phyloP scores from a whole-genome alignment of 176 grass and related monocot species.

The Melocanna baccifera region DNA sequence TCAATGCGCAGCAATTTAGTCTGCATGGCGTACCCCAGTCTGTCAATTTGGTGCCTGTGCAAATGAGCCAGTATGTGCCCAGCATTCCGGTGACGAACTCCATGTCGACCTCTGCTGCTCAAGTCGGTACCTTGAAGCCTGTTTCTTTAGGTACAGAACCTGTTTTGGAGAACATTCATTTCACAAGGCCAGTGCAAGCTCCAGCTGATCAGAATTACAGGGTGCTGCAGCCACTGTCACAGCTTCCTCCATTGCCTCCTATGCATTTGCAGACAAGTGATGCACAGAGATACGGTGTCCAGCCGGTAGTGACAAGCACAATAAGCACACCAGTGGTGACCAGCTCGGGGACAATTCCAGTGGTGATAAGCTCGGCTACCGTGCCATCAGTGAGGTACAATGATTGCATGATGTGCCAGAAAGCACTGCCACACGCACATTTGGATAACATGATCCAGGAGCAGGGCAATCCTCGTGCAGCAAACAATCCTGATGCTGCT shows the following conservation, averaged over 20 bases:
- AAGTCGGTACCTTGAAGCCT: conserved; percentile 30
- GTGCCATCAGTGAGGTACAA: conserved; percentile 38
- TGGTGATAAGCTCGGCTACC: conserved; percentile 27
- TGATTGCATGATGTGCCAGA: conserved; percentile 82
- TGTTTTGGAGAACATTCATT: conserved; percentile 39
- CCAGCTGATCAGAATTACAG: conserved; percentile 55
- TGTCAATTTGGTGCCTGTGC: conserved; percentile 49
- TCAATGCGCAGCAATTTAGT: conserved; percentile 59
- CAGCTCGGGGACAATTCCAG: conserved; percentile 34
- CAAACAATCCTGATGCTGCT: conserved; percentile 30
- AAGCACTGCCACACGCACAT: conserved; percentile 70
- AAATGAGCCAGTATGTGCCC: conserved; percentile 49
- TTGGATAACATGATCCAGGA: conserved; percentile 70
- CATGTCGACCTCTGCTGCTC: conserved; percentile 3
- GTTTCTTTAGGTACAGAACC: conserved; percentile 34
- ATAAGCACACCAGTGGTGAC: conserved; percentile 10
- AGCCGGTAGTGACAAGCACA: conserved; percentile 22
- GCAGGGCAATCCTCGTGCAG: conserved; percentile 28
- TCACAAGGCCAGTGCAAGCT: conserved; percentile 40
- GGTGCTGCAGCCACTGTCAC: conserved; percentile 60
- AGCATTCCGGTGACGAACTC: conserved; percentile 3
- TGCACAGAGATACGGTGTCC: conserved; percentile 39
- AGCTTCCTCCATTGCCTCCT: conserved; percentile 68
- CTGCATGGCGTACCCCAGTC: conserved; percentile 30
- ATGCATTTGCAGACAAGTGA: conserved; percentile 48